Evolutionary conservation across 441 rosid species (phyloP).

Genomic region (Mallotus japonicus): DNA sequence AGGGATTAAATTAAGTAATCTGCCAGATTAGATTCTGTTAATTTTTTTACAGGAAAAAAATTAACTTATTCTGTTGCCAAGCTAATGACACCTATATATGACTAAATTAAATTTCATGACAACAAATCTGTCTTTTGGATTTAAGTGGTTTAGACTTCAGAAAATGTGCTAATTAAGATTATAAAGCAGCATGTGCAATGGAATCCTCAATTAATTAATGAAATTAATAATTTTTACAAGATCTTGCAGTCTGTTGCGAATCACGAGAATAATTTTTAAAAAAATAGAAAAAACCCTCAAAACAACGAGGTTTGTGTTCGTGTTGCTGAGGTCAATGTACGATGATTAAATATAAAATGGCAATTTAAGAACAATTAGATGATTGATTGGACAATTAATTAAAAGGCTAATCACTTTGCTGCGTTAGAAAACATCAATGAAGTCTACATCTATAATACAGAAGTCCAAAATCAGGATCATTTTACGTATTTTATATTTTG

Average conservation of each 20-base stretch:
- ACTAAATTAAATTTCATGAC: too few relatives aligned
- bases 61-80: too few relatives aligned
- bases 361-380: slow-evolving; percentile 1
- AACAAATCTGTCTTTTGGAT: too few relatives aligned
- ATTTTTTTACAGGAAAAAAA: too few relatives aligned
- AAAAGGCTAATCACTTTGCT: background rate
- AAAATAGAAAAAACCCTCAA: too few relatives aligned
- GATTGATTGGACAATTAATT: slow-evolving; percentile 5
- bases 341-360: slow-evolving; percentile 12
- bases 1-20: background rate
- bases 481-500: too few relatives aligned
- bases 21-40: background rate
- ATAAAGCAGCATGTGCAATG: background rate
- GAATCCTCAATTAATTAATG: slow-evolving; percentile 11
- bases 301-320: too few relatives aligned
- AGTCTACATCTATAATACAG: background rate
- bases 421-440: background rate
- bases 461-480: too few relatives aligned
- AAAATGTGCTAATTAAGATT: background rate
- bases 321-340: slow-evolving; percentile 1
- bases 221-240: too few relatives aligned
- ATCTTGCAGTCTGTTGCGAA: background rate
- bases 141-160: background rate
- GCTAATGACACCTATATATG: too few relatives aligned
- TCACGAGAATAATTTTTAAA: background rate